These are phyloP conservation scores for Chenopodium formosanum DNA, from an alignment of 148 eudicot species.

Conservation along the genomic window DNA sequence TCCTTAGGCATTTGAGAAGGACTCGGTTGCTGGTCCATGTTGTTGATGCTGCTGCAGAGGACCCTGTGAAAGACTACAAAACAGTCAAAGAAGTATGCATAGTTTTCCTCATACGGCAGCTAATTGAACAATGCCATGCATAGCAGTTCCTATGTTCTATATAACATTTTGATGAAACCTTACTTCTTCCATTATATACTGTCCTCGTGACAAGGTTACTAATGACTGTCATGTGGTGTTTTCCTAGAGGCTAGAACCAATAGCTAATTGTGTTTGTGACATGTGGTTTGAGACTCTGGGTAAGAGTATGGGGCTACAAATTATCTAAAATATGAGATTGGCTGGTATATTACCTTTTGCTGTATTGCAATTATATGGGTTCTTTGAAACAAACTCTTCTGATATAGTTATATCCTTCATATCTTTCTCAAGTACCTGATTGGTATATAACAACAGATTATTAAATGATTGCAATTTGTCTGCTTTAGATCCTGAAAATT, in stretches of 20 bases:
- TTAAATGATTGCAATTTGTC: neutral
- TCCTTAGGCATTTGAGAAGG: constrained; percentile 89
- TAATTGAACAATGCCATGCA: neutral
- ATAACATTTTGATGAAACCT: neutral
- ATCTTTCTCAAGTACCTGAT: neutral
- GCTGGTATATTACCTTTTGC: neutral
- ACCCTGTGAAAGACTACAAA: constrained; percentile 81
- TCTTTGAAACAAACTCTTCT: neutral
- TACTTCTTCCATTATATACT: neutral
- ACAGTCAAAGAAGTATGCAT: constrained; percentile 84
- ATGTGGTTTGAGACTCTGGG: neutral
- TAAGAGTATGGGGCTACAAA: neutral
- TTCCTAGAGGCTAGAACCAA: neutral
- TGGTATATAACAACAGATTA: neutral
- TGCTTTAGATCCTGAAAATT: neutral
- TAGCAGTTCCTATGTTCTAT: neutral
- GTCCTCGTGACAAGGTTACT: neutral
- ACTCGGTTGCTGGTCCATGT: constrained; percentile 91
- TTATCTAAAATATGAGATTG: neutral
- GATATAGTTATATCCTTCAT: neutral
- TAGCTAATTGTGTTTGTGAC: neutral
- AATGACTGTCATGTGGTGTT: neutral
- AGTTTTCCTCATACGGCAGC: neutral
- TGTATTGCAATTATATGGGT: neutral
- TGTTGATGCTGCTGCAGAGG: constrained; percentile 84